Evolutionary conservation across 78 protist species (phyloP), one percentile per base, ranked within the genome.

Genomic region (Neovahlkampfia damariscottae): DNA sequence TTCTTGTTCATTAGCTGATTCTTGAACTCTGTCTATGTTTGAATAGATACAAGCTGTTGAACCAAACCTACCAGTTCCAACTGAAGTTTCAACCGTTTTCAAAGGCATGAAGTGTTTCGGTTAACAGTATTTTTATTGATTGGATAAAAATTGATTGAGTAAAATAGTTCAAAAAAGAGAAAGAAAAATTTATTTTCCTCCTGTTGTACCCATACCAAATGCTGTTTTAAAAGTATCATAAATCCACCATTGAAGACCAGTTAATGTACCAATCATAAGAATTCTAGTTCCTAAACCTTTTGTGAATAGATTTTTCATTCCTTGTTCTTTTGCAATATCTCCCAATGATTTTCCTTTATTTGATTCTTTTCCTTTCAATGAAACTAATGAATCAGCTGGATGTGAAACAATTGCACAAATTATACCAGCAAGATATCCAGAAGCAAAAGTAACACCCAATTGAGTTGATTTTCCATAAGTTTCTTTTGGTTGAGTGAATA

Each of bases 401-500:
- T 93, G 96, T 19, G 96, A 93, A 34, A 87, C 88, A 28, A 88
- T 72, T 32, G 94, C 93, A 58, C 92, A 88, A 36, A 87, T 68
- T 36, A 90, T 39, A 80, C 97, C 97, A 69, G 97, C 89, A n/a
- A 79, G 76, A 83, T 88, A 88, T 81, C 97, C 97, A 19, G 93
- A 76, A 1, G 81, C 77, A 75, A 93, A 80, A 74, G 90, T 89
- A 41, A 93, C 72, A 70, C 84, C 78, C 27, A 93, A 84, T 78
- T 87, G 89, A 32, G 29, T 30, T 41, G 35, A 0, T 82, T 86
- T 83, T 78, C 58, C 8, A 79, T 78, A 83, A 40, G 5, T 0
- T 28, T 34, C 72, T 66, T 67, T 50, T 77, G 82, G 84, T 81
- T 72, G 5, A 37, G 80, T n/a, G 80, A 80, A 19, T 41, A 83